Evolutionary conservation across 768 basidiomycete genomes (phyloP), one percentile per base, ranked within the genome.

Genomic region (Hortiboletus campestris): DNA sequence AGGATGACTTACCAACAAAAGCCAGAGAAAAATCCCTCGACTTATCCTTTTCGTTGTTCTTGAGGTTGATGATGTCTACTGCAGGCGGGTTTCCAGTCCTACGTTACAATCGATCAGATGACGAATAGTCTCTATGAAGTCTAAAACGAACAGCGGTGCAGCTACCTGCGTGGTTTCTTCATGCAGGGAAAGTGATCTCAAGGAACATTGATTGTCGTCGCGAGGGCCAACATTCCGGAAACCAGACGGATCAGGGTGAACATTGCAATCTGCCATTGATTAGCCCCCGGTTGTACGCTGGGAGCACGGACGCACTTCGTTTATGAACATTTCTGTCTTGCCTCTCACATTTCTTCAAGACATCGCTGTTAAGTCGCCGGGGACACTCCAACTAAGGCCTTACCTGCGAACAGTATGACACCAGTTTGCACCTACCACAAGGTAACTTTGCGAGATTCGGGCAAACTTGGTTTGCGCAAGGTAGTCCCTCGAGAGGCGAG

Each of bases 391-490:
- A 44, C 19, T 3, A 8, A 2, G 8, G 6, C 2, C 63, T 50
- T 44, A 68, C 67, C 63, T 63, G 72, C 1, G 78, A 80, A 57
- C 78, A 80, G 50, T 80, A 80, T 7, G 72, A 72, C 14, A 76
- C 78, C 10, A 78, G 57, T 53, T 63, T 71, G 56, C 78, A 79
- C 31, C 47, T 60, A 35, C 43, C 39, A 39, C 65, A 67, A 43
- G 57, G 50, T 38, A 62, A 41, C 10, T 25, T 71, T 6, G 68
- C 74, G 1, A 60, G 58, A 9, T 69, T 67, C 1, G 41, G 8
- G 46, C 76, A 77, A 28, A 25, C 25, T 25, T 25, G 57, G 42
- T 74, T 73, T 14, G 74, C 68, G 29, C 76, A 77, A 16, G 71
- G 69, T 3, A 74, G 36, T 9, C 31, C 29, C 19, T 67, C 63